Percentiles rank a stretch among this genome's conserved stretches.
phyloP scores from a whole-genome alignment of 805 yeast species.

The Wickerhamiella hasegawae region DNA sequence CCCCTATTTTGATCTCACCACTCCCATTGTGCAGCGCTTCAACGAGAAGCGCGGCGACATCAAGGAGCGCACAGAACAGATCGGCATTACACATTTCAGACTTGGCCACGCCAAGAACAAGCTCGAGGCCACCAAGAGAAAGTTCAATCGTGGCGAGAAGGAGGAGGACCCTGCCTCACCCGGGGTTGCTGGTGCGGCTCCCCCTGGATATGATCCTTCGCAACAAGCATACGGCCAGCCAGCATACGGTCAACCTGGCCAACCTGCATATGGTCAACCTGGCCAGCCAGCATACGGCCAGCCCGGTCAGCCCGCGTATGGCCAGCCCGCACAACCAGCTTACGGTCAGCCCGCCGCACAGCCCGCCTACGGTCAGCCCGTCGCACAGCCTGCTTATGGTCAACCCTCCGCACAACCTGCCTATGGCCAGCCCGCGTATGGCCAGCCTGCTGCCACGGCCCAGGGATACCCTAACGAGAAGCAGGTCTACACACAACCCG shows the following conservation, averaged over 20 bases:
- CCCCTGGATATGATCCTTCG: constrained; percentile 13
- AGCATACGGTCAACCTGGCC: constrained; percentile 16
- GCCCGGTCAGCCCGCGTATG: too few species aligned
- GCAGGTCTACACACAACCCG: constrained; percentile 9
- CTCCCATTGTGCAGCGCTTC: constrained; percentile 75
- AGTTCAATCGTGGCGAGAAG: constrained; percentile 31
- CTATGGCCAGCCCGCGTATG: constrained; percentile 5
- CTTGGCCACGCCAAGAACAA: constrained; percentile 76
- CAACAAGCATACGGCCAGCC: constrained; percentile 11
- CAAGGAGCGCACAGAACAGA: constrained; percentile 76
- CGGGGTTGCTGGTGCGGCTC: constrained; percentile 20
- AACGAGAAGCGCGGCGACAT: constrained; percentile 72
- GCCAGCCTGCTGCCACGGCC: constrained; percentile 11
- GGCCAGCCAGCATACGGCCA: constrained; percentile 10
- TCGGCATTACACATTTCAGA: constrained; percentile 82
- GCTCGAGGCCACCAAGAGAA: constrained; percentile 66
- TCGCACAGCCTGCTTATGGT: constrained; percentile 11
- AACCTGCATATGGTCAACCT: constrained; percentile 8
- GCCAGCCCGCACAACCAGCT: too few species aligned
- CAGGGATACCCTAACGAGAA: constrained; percentile 17
- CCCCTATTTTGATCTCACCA: constrained; percentile 78
- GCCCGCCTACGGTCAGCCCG: constrained; percentile 12
- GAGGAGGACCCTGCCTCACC: constrained; percentile 17
- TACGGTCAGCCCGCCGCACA: constrained; percentile 15
- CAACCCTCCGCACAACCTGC: constrained; percentile 15